These are phyloP conservation scores for Detonula confervacea DNA, from an alignment of 352 stramenopile genomes.

Conservation along the genomic window DNA sequence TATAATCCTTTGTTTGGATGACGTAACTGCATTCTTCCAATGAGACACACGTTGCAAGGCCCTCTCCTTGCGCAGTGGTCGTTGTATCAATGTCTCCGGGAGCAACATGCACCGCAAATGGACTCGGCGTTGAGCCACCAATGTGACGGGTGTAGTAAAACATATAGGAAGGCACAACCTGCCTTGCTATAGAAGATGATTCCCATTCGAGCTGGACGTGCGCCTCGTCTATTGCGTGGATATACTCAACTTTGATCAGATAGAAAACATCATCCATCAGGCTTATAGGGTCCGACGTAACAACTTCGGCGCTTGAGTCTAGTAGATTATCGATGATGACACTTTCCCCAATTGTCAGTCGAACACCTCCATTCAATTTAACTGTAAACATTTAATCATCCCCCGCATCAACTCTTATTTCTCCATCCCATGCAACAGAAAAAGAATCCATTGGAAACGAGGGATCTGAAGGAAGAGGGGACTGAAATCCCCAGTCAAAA, in stretches of 20 bases:
- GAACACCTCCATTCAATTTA: slow-evolving; percentile 86
- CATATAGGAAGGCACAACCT: slow-evolving; percentile 62
- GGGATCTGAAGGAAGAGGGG: slow-evolving; percentile 61
- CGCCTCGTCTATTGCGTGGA: slow-evolving; percentile 87
- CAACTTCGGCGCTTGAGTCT: slow-evolving; percentile 29
- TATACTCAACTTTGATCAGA: slow-evolving; percentile 87
- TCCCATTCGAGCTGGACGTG: slow-evolving; percentile 88
- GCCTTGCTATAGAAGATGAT: slow-evolving; percentile 17
- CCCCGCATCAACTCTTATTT: slow-evolving; percentile 64
- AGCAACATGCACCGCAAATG: slow-evolving; percentile 83
- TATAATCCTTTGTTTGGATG: slow-evolving; percentile 84
- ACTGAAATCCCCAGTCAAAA: slow-evolving; percentile 88
- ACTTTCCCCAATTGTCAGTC: slow-evolving; percentile 84
- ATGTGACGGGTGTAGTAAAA: slow-evolving; percentile 80
- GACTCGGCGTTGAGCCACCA: slow-evolving; percentile 40
- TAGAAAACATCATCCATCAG: slow-evolving; percentile 83
- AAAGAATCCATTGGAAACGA: slow-evolving; percentile 86
- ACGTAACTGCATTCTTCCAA: slow-evolving; percentile 83
- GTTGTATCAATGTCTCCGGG: slow-evolving; percentile 85
- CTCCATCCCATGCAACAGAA: slow-evolving; percentile 80
- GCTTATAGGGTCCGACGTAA: slow-evolving; percentile 35
- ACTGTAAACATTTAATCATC: slow-evolving; percentile 88
- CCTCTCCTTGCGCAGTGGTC: slow-evolving; percentile 58
- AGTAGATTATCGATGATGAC: slow-evolving; percentile 82
- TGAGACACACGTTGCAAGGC: slow-evolving; percentile 61